Percentiles rank a stretch among this genome's conserved stretches.
These are phyloP conservation scores for Exophiala sideris DNA, from an alignment of 2,329 filamentous ascomycete species.

Conservation along the genomic window DNA sequence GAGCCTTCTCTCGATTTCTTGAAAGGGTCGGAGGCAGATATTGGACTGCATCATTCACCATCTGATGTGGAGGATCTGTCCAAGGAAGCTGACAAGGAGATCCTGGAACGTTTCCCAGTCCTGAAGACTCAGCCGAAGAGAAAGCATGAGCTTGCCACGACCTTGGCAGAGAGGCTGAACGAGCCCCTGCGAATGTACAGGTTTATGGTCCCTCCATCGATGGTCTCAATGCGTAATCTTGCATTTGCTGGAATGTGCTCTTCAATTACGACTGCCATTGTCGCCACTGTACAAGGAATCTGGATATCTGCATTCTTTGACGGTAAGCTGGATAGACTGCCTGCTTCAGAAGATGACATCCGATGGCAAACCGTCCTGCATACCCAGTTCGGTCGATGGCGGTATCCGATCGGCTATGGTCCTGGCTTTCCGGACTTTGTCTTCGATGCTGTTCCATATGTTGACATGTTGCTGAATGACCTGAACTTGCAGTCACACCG, in stretches of 20 bases:
- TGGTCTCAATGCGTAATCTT: slow-evolving; percentile 19
- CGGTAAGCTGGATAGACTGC: slow-evolving; percentile 43
- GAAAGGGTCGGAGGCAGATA: slow-evolving; percentile 37
- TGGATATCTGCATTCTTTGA: slow-evolving; percentile 66
- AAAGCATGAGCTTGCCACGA: not conserved
- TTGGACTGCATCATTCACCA: slow-evolving; percentile 43
- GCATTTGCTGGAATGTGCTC: slow-evolving; percentile 48
- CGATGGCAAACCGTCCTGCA: slow-evolving; percentile 58
- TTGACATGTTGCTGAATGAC: slow-evolving; percentile 67
- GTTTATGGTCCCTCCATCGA: slow-evolving; percentile 42
- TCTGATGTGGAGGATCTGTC: slow-evolving; percentile 29
- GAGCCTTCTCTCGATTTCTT: slow-evolving; percentile 49
- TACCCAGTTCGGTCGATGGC: slow-evolving; percentile 66
- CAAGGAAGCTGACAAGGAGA: slow-evolving; percentile 48
- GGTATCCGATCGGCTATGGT: slow-evolving; percentile 65
- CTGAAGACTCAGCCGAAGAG: slow-evolving; percentile 1
- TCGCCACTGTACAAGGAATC: slow-evolving; percentile 48
- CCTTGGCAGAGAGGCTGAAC: slow-evolving; percentile 3
- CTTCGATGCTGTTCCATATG: slow-evolving; percentile 71
- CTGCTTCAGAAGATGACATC: slow-evolving; percentile 6
- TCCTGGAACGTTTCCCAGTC: slow-evolving; percentile 36
- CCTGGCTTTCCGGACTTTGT: slow-evolving; percentile 64
- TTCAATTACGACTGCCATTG: slow-evolving; percentile 44
- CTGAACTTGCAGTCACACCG: slow-evolving; percentile 54
- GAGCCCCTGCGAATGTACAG: slow-evolving; percentile 43